Evolutionary conservation across 208 protist species (phyloP).

Genomic region (Leishmania tropica): DNA sequence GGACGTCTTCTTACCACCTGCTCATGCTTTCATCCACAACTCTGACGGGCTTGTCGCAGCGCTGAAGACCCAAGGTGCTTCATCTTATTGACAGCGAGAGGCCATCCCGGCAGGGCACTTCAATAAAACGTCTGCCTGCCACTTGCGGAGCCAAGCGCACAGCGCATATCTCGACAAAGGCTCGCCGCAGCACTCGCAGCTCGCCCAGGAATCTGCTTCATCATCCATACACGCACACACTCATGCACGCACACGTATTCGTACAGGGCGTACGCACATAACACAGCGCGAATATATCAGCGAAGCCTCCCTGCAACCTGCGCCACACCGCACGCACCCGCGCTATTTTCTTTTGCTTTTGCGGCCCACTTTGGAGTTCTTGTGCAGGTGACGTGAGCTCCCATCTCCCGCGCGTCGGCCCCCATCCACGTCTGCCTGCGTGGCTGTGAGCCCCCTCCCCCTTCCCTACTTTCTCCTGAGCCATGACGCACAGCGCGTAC

Average conservation of each 20-base stretch:
- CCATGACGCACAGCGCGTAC: conserved; percentile 19
- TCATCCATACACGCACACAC: not conserved
- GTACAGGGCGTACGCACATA: not conserved
- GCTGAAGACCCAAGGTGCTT: not conserved
- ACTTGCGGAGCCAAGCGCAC: not conserved
- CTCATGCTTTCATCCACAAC: no score
- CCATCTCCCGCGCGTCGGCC: not conserved
- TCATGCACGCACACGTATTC: not conserved
- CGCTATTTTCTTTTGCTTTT: not conserved
- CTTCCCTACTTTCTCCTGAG: not conserved
- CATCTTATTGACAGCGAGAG: not conserved
- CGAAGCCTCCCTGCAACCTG: not conserved
- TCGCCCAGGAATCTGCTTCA: not conserved
- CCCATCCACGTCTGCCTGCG: not conserved
- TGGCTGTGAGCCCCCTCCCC: not conserved
- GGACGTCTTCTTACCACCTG: not conserved
- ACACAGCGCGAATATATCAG: not conserved
- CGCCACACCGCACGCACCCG: not conserved
- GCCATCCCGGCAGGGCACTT: not conserved
- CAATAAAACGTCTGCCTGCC: not conserved
- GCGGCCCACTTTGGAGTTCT: no score
- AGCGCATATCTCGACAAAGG: not conserved
- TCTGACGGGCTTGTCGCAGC: not conserved
- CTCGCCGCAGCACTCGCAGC: not conserved
- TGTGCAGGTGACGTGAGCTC: not conserved